Percentiles rank a stretch among this genome's conserved stretches.
These are phyloP conservation scores for Cotoneaster glaucophyllus DNA, from an alignment of 306 rosid species.

Conservation along the genomic window DNA sequence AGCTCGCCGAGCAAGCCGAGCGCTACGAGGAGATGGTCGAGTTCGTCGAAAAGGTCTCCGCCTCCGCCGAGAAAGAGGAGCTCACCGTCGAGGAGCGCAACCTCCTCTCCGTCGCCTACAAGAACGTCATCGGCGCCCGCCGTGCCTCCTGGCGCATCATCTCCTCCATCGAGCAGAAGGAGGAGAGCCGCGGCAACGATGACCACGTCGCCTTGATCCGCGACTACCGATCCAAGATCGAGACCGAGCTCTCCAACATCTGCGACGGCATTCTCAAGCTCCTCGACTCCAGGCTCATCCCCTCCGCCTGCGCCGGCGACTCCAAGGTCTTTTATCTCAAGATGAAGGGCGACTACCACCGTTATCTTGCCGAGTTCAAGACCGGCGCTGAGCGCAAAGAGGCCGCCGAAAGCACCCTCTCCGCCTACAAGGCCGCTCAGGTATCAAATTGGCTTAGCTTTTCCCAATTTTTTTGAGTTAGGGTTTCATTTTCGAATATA, in stretches of 20 bases:
- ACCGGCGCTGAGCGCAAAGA: slow-evolving; percentile 97
- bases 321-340: slow-evolving; percentile 97
- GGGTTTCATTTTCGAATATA: neutral
- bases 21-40: slow-evolving; percentile 99
- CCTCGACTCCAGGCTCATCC: slow-evolving; percentile 89
- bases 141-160: slow-evolving; percentile 97
- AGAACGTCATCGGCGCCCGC: slow-evolving; percentile 91
- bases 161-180: slow-evolving; percentile 98
- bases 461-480: neutral
- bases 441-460: slow-evolving; percentile 16
- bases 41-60: slow-evolving; percentile 96
- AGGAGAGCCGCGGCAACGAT: slow-evolving; percentile 99
- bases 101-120: slow-evolving; percentile 91
- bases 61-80: slow-evolving; percentile 75
- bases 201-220: slow-evolving; percentile 84
- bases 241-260: slow-evolving; percentile 79
- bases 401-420: slow-evolving; percentile 96
- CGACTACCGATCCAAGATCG: slow-evolving; percentile 96
- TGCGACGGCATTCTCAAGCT: slow-evolving; percentile 96
- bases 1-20: slow-evolving; percentile 99
- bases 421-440: slow-evolving; percentile 97
- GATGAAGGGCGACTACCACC: slow-evolving; percentile 98
- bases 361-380: slow-evolving; percentile 96
- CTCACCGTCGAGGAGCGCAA: slow-evolving; percentile 93
- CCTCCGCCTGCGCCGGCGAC: slow-evolving; percentile 80